Base-by-base conservation (phyloP, 345 rosid genomes). In the Salix koriyanagi region DNA sequence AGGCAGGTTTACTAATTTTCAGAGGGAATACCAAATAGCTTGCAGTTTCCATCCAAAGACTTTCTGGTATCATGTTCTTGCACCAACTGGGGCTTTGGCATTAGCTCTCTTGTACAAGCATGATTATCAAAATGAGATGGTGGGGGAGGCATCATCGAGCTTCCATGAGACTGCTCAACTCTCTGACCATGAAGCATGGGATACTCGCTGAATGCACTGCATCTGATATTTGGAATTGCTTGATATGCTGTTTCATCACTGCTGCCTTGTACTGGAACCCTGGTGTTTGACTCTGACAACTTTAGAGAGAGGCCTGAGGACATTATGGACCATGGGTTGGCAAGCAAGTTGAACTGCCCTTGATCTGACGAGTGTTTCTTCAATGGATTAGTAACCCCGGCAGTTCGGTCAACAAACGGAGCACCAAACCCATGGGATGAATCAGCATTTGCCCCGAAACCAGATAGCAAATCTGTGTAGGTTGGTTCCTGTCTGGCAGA, bases 21-120 rank as follows among this genome's bases (percentile, higher is more conserved):
- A 88, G 82, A 50, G 89, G 89, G 83, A 76, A 88, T 72, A 12
- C 91, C 91, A 74, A 88, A 88, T 30, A 88, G 87, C 79, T 82
- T 88, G 75, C 86, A 88, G 52, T 75, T 77, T 48, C 83, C 83
- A 61, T 80, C 83, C n/a, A 64, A 70, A 28, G 88, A 52, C 65
- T 80, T 84, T 54, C 77, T 72, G 23, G 58, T 74, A 56, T 78
- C 82, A 60, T 79, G 82, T 13, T 81, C 85, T 73, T 67, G 79
- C 34, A 34, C 39, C 30, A 58, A 61, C 14, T 14, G 37, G 10
- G 74, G 78, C 44, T 80, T 79, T 2, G 80, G 69, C 9, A 77
- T 70, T 15, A 21, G 58, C 70, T 71, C 79, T 73, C 58, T 65
- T 37, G 69, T 61, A 39, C 72, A 76, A 65, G 69, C 54, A 50